Base-by-base conservation (phyloP, 2,329 filamentous ascomycete species). In the Lecanicillium sp. region DNA sequence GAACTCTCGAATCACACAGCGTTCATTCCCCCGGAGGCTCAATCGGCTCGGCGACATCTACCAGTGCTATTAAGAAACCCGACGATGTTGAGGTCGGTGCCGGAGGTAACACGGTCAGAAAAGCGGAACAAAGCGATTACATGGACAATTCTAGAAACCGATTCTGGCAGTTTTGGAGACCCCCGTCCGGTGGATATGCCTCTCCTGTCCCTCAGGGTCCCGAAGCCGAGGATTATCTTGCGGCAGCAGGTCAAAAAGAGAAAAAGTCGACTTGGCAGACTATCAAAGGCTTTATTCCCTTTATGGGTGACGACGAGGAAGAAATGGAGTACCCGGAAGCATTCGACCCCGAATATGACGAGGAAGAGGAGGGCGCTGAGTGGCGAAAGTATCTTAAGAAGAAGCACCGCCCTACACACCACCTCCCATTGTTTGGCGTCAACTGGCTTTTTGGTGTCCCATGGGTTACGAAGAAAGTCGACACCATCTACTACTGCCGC, bases 401-500 rank as follows among this genome's bases (percentile, higher is more conserved):
- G 50, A 90, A 86, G 49, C 83, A 96, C 52, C 84, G 93, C 30
- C 89, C 91, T 15, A 95, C 87, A 0, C 90, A 94, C 69, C 82
- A 84, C 39, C 69, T 96, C 9, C 81, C 89, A 0, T 67, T 67
- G 1, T 79, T 78, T 36, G 71, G 70, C 1, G 74, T 74, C 62
- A 72, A 68, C 1, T 96, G 86, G 84, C 81, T 95, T 63, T 85
- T 86, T 3, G 80, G 82, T 0, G 63, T 95, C n/a, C 88, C 86
- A 5, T 67, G 90, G 1, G 65, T 95, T 42, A 90, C 87, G 46
- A 84, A 88, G 63, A 96, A 97, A 66, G 90, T 96, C 2, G 93
- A 98, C 62, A 91, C 86, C 0, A 97, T 98, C 55, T 90, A 94
- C 60, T 86, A 90, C 72, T 94, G 89, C 57, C 86, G 93, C 3